phyloP scores from a whole-genome alignment of 495 filamentous ascomycete genomes.

The Penicillium argentinense region DNA sequence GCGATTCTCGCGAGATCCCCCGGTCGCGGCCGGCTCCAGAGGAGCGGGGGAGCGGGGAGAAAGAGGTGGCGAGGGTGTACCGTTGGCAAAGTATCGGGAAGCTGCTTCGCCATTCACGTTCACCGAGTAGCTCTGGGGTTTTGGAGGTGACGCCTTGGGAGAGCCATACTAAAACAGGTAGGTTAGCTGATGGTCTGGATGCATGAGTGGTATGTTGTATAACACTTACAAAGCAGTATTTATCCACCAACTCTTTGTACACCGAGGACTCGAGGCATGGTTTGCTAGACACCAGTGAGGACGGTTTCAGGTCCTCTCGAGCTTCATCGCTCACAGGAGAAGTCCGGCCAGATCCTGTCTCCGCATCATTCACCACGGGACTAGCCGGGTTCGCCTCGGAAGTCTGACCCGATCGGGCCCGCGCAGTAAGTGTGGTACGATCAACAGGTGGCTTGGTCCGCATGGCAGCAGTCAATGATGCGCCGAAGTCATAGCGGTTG shows the following conservation, averaged over 20 bases:
- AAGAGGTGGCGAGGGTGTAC: constrained; percentile 22
- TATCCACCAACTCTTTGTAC: constrained; percentile 92
- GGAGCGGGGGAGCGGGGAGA: constrained; percentile 28
- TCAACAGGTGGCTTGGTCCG: constrained; percentile 56
- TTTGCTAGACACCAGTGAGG: constrained; percentile 55
- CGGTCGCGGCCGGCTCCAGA: constrained; percentile 12
- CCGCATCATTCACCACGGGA: constrained; percentile 10
- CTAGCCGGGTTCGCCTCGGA: constrained; percentile 9
- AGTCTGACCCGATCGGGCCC: constrained; percentile 32
- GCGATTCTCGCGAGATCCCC: constrained; percentile 16
- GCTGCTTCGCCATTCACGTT: constrained; percentile 14
- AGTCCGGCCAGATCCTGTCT: constrained; percentile 12
- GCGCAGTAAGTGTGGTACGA: constrained; percentile 42
- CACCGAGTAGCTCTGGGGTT: constrained; percentile 14
- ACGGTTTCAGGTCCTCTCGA: constrained; percentile 38
- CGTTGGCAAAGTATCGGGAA: constrained; percentile 10
- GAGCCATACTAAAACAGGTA: constrained; percentile 48
- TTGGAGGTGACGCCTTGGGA: constrained; percentile 16
- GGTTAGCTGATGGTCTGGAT: constrained; percentile 11
- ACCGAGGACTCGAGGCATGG: constrained; percentile 75
- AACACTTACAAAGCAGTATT: constrained; percentile 97
- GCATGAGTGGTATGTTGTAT: constrained; percentile 6
- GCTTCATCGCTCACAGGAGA: constrained; percentile 23
- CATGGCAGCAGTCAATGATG: constrained; percentile 83
- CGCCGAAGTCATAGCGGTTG: constrained; percentile 90